These are phyloP conservation scores for Berkeleyomyces basicola DNA, from an alignment of 2,329 filamentous ascomycete genomes.

Conservation along the genomic window DNA sequence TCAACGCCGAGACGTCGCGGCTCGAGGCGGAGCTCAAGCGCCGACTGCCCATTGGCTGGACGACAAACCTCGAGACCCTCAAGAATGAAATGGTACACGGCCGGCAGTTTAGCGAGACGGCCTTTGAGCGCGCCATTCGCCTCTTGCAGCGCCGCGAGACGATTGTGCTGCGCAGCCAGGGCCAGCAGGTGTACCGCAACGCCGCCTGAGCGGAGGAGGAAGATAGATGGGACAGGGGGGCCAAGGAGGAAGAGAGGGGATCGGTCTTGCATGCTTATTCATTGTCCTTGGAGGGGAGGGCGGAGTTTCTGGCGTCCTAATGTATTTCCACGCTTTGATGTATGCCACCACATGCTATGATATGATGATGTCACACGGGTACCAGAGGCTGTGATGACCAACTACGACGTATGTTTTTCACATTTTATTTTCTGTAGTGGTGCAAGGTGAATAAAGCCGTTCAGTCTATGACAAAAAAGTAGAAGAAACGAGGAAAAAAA, in stretches of 20 bases:
- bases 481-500: neutral
- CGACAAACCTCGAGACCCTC: conserved; percentile 72
- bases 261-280: neutral
- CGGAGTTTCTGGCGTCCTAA: too few relatives aligned
- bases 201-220: conserved; percentile 33
- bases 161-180: conserved; percentile 63
- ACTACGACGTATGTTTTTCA: too few relatives aligned
- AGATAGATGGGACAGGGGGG: neutral
- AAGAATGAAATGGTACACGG: conserved; percentile 82
- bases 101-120: conserved; percentile 77
- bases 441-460: neutral
- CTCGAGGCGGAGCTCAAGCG: conserved; percentile 80
- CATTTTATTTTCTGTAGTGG: too few relatives aligned
- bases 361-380: too few relatives aligned
- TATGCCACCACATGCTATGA: too few relatives aligned
- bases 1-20: conserved; percentile 76
- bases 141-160: conserved; percentile 78
- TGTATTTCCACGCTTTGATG: too few relatives aligned
- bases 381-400: too few relatives aligned
- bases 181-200: conserved; percentile 57
- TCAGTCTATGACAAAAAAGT: neutral
- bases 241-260: neutral
- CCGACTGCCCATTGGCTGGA: conserved; percentile 86
- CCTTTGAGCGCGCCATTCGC: conserved; percentile 67
- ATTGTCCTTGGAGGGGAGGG: too few relatives aligned